Evolutionary conservation across 23 red algal genomes (phyloP), one percentile per base, ranked within the genome.

Genomic region (Chondrus crispus): DNA sequence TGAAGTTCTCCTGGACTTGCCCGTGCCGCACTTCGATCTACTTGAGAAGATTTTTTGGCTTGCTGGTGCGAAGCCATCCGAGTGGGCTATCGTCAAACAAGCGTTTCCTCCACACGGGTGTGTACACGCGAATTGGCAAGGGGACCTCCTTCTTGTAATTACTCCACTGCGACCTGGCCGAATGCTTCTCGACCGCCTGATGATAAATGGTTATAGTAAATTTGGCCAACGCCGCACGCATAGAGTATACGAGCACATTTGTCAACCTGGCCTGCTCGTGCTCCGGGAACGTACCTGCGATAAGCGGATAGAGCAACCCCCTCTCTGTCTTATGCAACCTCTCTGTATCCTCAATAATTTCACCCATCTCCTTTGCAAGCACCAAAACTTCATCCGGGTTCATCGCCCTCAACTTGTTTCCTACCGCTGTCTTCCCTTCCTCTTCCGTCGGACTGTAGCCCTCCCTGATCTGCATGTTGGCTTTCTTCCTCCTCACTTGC

Each of bases 101-200:
- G 30, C 88, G 30, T 44, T 52, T 69, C 41, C 88, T 50, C 88
- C 88, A 92, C 37, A 92, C 88, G 2, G 75, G 62, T 48, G 77
- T 81, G 40, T 92, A 92, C 88, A 92, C 58, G 10, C 88, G 88
- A 40, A 92, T 83, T 7, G 88, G 88, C 57, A 83, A 26, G n/a
- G 88, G 88, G 22, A 92, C 88, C 42, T 92, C 88, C 19, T 76
- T 41, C 48, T 82, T 73, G 57, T 92, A 92, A 11, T 37, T 26
- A 20, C 22, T 82, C 88, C 88, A 92, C 32, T 92, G 75, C 24
- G 55, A 18, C 2, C 88, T 40, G 18, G 88, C 53, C 54, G 55
- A 24, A 12, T 81, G 19, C 40, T 49, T 83, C 63, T 71, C 77
- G 30, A 92, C 75, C 12, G 75, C 88, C 68, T 92, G 49, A 49